A percentile compares a stretch with the other conserved stretches of the same genome.
phyloP scores from a whole-genome alignment of 768 basidiomycete genomes.

The Leccinellum albellum region DNA sequence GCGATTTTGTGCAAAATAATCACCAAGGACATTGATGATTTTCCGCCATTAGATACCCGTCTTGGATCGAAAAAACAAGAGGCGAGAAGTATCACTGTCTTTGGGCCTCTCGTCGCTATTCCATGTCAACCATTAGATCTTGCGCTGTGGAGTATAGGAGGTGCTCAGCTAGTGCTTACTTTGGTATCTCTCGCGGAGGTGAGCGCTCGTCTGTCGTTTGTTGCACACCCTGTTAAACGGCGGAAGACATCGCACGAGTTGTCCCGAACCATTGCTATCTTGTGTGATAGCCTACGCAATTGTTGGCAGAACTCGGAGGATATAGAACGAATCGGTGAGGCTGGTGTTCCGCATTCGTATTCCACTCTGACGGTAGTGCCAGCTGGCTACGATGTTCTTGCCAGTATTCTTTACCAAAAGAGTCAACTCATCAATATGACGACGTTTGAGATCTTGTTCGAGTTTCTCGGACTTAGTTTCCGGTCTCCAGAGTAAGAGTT shows the following conservation, averaged over 20 bases:
- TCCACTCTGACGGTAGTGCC: neutral
- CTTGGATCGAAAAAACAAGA: neutral
- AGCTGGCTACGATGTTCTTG: constrained; percentile 89
- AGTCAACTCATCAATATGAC: constrained; percentile 72
- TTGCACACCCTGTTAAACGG: neutral
- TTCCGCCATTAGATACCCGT: constrained; percentile 11
- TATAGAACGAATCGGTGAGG: constrained; percentile 82
- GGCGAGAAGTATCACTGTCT: neutral
- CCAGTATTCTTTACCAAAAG: constrained; percentile 69
- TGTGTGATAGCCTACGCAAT: constrained; percentile 74
- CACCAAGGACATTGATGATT: constrained; percentile 18
- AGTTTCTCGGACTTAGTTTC: constrained; percentile 83
- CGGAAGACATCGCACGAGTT: constrained; percentile 71
- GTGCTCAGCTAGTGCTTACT: constrained; percentile 67
- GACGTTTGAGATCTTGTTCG: constrained; percentile 78
- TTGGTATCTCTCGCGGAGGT: constrained; percentile 77
- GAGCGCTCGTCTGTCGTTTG: constrained; percentile 14
- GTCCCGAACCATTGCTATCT: constrained; percentile 63
- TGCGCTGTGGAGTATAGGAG: constrained; percentile 80
- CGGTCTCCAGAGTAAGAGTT: constrained; percentile 68
- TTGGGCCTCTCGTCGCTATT: constrained; percentile 60
- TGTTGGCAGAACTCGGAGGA: constrained; percentile 95
- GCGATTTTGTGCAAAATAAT: constrained; percentile 41
- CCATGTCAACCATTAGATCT: constrained; percentile 64
- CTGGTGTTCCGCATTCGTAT: neutral